Conservation (phyloP, 208 protist species). For the Trypanosoma caninum region DNA sequence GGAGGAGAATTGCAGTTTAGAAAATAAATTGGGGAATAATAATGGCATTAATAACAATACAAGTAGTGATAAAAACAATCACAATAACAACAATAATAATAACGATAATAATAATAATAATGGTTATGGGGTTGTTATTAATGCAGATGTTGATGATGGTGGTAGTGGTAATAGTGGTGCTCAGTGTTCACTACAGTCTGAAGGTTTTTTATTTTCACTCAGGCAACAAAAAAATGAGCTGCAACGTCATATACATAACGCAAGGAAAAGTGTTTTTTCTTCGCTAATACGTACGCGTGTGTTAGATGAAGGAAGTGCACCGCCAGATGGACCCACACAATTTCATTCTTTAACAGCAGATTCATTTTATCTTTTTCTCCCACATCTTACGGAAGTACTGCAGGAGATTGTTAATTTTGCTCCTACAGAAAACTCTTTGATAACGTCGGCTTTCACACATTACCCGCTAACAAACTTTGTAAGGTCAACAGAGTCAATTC, state of each 20-base stretch:
- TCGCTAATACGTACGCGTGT: conserved; percentile 22
- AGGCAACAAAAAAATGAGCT: neutral
- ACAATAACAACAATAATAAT: neutral
- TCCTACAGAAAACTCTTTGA: neutral
- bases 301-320: conserved; percentile 9
- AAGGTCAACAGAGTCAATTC: neutral
- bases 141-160: neutral
- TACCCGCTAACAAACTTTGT: too few species aligned
- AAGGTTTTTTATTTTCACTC: neutral
- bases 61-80: neutral
- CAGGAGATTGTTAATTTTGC: conserved; percentile 2
- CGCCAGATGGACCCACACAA: conserved; percentile 17
- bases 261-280: conserved; percentile 13
- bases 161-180: neutral
- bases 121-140: neutral
- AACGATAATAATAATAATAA: neutral
- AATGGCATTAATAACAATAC: neutral
- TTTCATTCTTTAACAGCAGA: conserved; percentile 25
- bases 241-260: neutral
- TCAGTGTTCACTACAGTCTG: neutral
- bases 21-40: neutral
- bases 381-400: conserved; percentile 16
- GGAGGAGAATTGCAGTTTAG: neutral
- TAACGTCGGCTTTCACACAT: too few species aligned
- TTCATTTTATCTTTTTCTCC: conserved; percentile 25